Evolutionary conservation across 805 yeast genomes (phyloP).

Genomic region (Yamadazyma laniorum): DNA sequence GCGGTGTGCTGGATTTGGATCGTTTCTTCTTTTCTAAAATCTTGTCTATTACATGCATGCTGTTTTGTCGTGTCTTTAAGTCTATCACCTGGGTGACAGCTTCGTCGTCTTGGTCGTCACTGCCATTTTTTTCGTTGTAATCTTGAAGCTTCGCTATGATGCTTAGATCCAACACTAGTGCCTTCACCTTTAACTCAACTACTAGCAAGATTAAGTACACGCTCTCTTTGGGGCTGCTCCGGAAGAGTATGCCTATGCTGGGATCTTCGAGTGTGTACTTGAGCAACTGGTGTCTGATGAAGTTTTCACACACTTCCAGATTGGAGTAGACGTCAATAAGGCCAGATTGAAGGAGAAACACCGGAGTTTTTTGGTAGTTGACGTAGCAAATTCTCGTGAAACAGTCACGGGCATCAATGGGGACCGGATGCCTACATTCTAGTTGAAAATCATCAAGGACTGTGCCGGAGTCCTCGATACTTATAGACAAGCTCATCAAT

Average conservation of each 20-base stretch:
- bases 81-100: conserved; percentile 8
- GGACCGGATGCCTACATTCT: conserved; percentile 16
- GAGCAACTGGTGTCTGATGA: conserved; percentile 20
- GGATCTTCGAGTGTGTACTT: conserved; percentile 7
- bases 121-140: not conserved
- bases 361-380: conserved; percentile 22
- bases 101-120: conserved; percentile 1
- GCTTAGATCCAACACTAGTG: conserved; percentile 10
- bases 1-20: conserved; percentile 16
- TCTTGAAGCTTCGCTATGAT: conserved; percentile 1
- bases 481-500: conserved; percentile 6
- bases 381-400: conserved; percentile 13
- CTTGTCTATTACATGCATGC: conserved; percentile 32
- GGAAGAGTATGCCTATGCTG: conserved; percentile 20
- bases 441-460: conserved; percentile 22
- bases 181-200: conserved; percentile 9
- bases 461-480: conserved; percentile 7
- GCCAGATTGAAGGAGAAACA: conserved; percentile 20
- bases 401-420: conserved; percentile 3
- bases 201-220: conserved; percentile 12
- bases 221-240: conserved; percentile 7
- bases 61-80: conserved; percentile 6
- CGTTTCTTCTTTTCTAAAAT: conserved; percentile 27
- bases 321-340: conserved; percentile 24
- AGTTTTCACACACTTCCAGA: conserved; percentile 16